phyloP scores from a whole-genome alignment of 2,329 filamentous ascomycete species.

The Pseudopithomyces chartarum region DNA sequence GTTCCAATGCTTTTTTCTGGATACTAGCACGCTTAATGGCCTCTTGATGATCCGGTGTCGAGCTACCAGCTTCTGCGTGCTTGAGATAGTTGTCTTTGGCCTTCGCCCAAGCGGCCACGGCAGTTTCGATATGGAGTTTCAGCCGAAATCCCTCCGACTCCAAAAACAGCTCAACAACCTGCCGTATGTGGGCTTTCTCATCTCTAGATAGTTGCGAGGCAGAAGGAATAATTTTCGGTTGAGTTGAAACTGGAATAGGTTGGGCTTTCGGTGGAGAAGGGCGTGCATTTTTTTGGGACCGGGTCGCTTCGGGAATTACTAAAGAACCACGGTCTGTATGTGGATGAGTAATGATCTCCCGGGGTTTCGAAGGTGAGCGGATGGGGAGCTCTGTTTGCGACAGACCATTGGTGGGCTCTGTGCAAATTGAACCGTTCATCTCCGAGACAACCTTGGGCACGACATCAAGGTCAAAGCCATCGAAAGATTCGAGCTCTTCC shows the following conservation, averaged over 20 bases:
- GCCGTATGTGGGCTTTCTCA: slow-evolving; percentile 22
- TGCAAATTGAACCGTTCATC: slow-evolving; percentile 12
- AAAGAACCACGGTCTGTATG: slow-evolving; percentile 22
- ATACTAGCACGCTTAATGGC: slow-evolving; percentile 29
- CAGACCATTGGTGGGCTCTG: slow-evolving; percentile 13
- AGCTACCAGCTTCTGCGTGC: slow-evolving; percentile 29
- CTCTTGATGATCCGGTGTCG: slow-evolving; percentile 22
- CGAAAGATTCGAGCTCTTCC: slow-evolving; percentile 35
- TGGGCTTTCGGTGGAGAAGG: slow-evolving; percentile 18
- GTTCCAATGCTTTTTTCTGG: slow-evolving; percentile 38
- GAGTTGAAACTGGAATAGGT: slow-evolving; percentile 6
- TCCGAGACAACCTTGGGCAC: slow-evolving; percentile 12
- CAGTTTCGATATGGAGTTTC: slow-evolving; percentile 29
- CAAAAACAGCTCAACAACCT: slow-evolving; percentile 30
- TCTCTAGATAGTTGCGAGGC: slow-evolving; percentile 37
- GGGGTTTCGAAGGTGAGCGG: slow-evolving; percentile 34
- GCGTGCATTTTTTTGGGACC: slow-evolving; percentile 16
- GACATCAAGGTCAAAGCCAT: slow-evolving; percentile 31
- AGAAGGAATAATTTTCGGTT: slow-evolving; percentile 9
- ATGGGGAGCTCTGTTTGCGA: slow-evolving; percentile 23
- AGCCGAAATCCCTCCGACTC: slow-evolving; percentile 28
- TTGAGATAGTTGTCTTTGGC: slow-evolving; percentile 30
- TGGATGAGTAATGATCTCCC: slow-evolving; percentile 18
- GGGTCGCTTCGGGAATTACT: slow-evolving; percentile 24
- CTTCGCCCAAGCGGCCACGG: slow-evolving; percentile 30